phyloP scores from a whole-genome alignment of 2,329 filamentous ascomycete genomes.

The Conoideocrella luteorostrata region DNA sequence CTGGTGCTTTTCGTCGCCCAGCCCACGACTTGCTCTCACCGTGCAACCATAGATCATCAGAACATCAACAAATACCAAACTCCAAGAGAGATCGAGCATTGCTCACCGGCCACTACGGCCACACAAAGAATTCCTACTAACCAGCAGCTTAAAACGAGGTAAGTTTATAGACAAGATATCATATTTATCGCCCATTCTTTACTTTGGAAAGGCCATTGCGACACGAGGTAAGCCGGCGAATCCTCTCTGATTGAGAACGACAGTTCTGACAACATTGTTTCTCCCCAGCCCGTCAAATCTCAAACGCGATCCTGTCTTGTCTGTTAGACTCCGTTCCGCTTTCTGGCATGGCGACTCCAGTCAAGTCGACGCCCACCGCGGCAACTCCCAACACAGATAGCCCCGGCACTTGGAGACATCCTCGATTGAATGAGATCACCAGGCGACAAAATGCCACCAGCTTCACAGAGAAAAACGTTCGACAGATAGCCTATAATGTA shows the following conservation, averaged over 20 bases:
- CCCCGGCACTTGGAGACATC: conserved; percentile 85
- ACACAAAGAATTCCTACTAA: conserved; percentile 22
- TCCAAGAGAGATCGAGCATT: conserved; percentile 8
- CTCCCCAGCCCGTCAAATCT: not conserved
- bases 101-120: conserved; percentile 26
- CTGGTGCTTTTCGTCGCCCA: conserved; percentile 6
- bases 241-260: not conserved
- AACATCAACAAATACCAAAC: conserved; percentile 25
- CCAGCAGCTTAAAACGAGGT: conserved; percentile 14
- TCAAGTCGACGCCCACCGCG: conserved; percentile 35
- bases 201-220: not conserved
- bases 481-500: conserved; percentile 62
- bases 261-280: not conserved
- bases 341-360: conserved; percentile 23
- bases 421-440: conserved; percentile 79
- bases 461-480: conserved; percentile 73
- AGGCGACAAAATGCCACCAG: conserved; percentile 69
- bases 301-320: not conserved
- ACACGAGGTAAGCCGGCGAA: not conserved
- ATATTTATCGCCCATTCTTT: not conserved
- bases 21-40: no score
- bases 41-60: no score
- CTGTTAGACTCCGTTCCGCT: not conserved
- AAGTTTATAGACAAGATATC: not conserved
- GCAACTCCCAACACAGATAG: conserved; percentile 38